Conservation (phyloP, 495 filamentous ascomycete genomes). For the Penicillium tannophilum region DNA sequence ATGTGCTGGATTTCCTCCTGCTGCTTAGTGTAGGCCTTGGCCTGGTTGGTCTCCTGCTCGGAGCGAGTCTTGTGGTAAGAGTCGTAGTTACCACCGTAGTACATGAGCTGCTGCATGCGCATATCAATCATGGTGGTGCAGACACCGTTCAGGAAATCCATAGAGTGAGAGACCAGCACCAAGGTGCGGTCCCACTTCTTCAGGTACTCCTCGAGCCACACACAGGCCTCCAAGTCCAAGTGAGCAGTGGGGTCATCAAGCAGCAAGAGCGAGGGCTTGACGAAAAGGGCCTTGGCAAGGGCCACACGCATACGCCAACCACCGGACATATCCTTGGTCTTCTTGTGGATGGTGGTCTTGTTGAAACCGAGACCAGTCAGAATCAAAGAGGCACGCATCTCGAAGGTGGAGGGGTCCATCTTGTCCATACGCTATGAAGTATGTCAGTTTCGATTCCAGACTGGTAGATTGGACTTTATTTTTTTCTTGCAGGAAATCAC, state of each 20-base stretch:
- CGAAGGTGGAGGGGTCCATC: constrained; percentile 99
- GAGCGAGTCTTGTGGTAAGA: constrained; percentile 92
- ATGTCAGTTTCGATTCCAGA: constrained; percentile 31
- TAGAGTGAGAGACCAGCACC: constrained; percentile 92
- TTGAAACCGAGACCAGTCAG: constrained; percentile 99
- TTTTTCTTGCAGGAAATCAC: constrained; percentile 28
- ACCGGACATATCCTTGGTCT: constrained; percentile 99
- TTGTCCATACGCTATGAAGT: constrained; percentile 83
- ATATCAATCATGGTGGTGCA: constrained; percentile 99
- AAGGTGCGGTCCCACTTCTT: constrained; percentile 99
- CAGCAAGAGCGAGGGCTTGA: constrained; percentile 91
- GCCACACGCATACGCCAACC: constrained; percentile 99
- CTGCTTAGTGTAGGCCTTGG: constrained; percentile 98
- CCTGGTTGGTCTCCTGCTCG: constrained; percentile 97
- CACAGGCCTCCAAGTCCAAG: constrained; percentile 98
- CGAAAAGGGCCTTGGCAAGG: constrained; percentile 95
- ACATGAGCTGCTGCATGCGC: constrained; percentile 84
- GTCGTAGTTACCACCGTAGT: constrained; percentile 99
- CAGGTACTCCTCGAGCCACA: constrained; percentile 99
- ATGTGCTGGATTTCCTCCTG: constrained; percentile 99
- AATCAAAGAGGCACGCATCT: constrained; percentile 93
- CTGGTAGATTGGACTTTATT: background rate
- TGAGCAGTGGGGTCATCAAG: constrained; percentile 99
- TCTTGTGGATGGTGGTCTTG: constrained; percentile 95
- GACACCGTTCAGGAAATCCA: constrained; percentile 99